Conservation (phyloP, 1,284 basidiomycete species). For the Ceratobasidium sp. region DNA sequence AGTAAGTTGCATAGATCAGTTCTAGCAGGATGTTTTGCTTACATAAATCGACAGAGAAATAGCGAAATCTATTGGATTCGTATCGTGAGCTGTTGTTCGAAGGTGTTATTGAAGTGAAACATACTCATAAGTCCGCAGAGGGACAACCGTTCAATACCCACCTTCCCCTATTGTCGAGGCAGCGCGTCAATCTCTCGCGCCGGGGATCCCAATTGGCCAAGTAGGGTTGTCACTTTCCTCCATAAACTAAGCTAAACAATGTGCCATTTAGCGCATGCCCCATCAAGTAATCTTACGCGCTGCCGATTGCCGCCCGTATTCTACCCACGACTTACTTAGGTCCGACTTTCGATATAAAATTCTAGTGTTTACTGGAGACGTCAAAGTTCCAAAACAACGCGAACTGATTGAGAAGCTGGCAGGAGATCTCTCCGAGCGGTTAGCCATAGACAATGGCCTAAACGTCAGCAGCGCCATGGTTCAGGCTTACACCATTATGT, state of each 20-base stretch:
- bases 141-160: conserved; percentile 73
- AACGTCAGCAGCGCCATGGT: neutral
- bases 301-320: conserved; percentile 71
- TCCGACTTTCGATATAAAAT: conserved; percentile 80
- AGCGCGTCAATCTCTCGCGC: conserved; percentile 63
- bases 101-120: neutral
- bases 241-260: neutral
- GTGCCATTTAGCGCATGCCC: too few relatives aligned
- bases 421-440: conserved; percentile 52
- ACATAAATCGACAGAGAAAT: neutral
- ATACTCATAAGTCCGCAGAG: conserved; percentile 51
- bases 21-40: neutral
- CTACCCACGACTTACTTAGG: conserved; percentile 77
- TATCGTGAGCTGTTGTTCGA: neutral
- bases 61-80: neutral
- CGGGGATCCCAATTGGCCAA: conserved; percentile 66
- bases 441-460: conserved; percentile 56
- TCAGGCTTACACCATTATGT: conserved; percentile 10
- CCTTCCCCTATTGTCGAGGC: conserved; percentile 66
- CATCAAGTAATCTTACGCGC: conserved; percentile 70
- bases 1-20: conserved; percentile 2
- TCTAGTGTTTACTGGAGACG: conserved; percentile 74
- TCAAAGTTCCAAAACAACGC: conserved; percentile 58
- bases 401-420: conserved; percentile 57
- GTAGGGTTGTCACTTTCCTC: neutral